Percentiles rank a stretch among this genome's conserved stretches.
phyloP scores from a whole-genome alignment of 1,284 basidiomycete genomes.

The Irpex rosettiformis region DNA sequence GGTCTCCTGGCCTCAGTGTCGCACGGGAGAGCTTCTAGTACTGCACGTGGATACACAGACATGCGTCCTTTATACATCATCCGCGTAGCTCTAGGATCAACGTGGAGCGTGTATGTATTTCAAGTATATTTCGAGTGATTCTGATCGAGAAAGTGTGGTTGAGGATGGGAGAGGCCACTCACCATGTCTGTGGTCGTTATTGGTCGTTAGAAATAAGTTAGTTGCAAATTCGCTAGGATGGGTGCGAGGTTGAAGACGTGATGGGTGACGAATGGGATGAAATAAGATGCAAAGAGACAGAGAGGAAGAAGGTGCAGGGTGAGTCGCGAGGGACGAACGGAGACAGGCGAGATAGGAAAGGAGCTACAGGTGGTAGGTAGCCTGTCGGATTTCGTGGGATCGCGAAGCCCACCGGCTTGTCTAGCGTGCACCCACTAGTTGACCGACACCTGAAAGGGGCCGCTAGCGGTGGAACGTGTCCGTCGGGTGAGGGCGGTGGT shows the following conservation, averaged over 20 bases:
- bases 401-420: neutral
- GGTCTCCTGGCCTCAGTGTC: neutral
- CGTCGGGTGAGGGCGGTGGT: neutral
- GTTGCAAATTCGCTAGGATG: neutral
- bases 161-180: neutral
- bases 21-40: neutral
- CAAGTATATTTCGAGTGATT: neutral
- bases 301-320: neutral
- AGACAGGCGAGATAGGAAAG: neutral
- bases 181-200: conserved; percentile 1
- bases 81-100: neutral
- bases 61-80: neutral
- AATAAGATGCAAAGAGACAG: neutral
- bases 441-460: neutral
- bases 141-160: neutral
- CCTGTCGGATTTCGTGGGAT: neutral
- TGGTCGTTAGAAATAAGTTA: neutral
- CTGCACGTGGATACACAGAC: neutral
- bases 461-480: neutral
- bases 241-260: neutral
- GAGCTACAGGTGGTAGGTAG: neutral
- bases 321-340: neutral
- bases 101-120: neutral
- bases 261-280: neutral
- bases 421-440: neutral